Conservation (phyloP, 495 filamentous ascomycete genomes). For the Podospora appendiculata region DNA sequence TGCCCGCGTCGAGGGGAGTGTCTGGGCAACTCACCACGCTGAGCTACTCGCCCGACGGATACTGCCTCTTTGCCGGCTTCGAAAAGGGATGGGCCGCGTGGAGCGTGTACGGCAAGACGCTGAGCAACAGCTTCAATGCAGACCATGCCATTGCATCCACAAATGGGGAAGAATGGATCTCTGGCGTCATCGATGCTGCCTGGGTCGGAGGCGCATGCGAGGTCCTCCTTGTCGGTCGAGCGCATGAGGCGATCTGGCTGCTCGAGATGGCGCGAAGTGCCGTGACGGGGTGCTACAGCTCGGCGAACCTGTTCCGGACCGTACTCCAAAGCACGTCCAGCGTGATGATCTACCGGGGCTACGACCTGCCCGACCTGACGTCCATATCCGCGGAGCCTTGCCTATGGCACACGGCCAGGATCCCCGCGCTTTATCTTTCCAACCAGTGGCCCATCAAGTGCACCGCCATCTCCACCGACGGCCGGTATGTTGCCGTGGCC, state of each 20-base stretch:
- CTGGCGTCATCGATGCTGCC: constrained; percentile 61
- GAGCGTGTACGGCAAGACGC: constrained; percentile 92
- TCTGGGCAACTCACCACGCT: constrained; percentile 68
- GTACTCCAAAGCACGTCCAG: constrained; percentile 81
- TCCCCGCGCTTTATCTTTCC: constrained; percentile 75
- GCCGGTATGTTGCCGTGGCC: constrained; percentile 89
- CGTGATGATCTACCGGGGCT: constrained; percentile 85
- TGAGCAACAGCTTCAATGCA: constrained; percentile 69
- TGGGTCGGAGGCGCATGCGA: constrained; percentile 89
- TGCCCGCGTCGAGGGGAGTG: constrained; percentile 53
- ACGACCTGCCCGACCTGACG: constrained; percentile 81
- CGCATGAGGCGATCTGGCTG: constrained; percentile 74
- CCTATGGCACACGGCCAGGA: constrained; percentile 85
- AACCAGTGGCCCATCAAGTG: constrained; percentile 89
- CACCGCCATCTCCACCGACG: constrained; percentile 80
- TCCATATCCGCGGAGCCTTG: constrained; percentile 88
- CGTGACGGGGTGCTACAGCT: constrained; percentile 80
- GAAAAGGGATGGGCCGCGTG: constrained; percentile 90
- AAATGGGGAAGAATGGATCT: constrained; percentile 74
- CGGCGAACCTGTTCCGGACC: constrained; percentile 80
- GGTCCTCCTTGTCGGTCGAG: constrained; percentile 60
- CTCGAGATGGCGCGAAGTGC: constrained; percentile 90
- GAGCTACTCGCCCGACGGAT: constrained; percentile 90
- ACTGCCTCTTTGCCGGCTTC: constrained; percentile 91
- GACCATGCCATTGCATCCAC: constrained; percentile 53